Evolutionary conservation across 768 basidiomycete genomes (phyloP).

Genomic region (Amanita rubescens): DNA sequence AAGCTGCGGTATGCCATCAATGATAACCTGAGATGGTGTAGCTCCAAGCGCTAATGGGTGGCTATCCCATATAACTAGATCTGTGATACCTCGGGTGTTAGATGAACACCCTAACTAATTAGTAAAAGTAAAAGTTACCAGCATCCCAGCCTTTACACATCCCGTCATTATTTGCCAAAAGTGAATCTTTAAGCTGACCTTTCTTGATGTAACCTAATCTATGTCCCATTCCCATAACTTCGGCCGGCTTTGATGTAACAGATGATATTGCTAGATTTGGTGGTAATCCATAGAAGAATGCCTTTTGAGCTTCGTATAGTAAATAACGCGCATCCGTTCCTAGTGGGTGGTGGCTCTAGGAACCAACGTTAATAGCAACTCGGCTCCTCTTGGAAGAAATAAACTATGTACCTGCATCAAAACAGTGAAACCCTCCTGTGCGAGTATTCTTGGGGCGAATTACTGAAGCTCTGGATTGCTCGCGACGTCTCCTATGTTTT

Average conservation of each 20-base stretch:
- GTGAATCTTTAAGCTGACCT: conserved; percentile 33
- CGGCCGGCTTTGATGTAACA: conserved; percentile 68
- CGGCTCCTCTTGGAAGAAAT: background rate
- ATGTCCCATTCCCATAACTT: conserved; percentile 68
- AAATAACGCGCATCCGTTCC: conserved; percentile 63
- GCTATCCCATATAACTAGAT: conserved; percentile 77
- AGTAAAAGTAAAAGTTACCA: conserved; percentile 31
- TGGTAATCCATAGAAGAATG: conserved; percentile 73
- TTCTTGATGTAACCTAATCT: conserved; percentile 72
- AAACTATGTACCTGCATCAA: conserved; percentile 56
- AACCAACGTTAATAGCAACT: background rate
- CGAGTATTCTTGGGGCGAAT: conserved; percentile 71
- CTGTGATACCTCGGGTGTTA: conserved; percentile 23
- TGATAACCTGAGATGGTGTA: conserved; percentile 82
- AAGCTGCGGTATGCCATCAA: conserved; percentile 83
- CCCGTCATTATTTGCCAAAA: background rate
- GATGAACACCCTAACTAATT: background rate
- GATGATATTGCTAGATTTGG: conserved; percentile 62
- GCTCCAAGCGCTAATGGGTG: conserved; percentile 82
- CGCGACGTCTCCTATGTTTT: conserved; percentile 57
- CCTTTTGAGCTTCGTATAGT: conserved; percentile 79
- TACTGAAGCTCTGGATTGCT: conserved; percentile 77
- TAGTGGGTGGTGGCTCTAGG: conserved; percentile 59
- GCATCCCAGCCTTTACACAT: conserved; percentile 61
- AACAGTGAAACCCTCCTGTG: conserved; percentile 58